These are phyloP conservation scores for Amylocarpus encephaloides DNA, from an alignment of 2,329 filamentous ascomycete species.

Conservation along the genomic window DNA sequence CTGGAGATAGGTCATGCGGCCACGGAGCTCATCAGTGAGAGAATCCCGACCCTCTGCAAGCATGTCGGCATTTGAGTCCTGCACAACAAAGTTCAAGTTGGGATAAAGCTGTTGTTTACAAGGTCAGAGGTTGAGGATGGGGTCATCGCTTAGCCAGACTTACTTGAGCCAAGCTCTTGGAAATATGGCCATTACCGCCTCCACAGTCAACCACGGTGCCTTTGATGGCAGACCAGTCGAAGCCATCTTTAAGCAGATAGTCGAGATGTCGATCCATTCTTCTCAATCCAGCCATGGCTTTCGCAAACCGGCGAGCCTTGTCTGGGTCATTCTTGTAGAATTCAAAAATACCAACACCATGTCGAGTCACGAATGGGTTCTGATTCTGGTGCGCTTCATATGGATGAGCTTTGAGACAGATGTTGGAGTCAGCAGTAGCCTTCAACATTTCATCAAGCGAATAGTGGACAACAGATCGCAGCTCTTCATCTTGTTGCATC, in stretches of 20 bases:
- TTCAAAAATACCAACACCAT: conserved; percentile 24
- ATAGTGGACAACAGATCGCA: conserved; percentile 15
- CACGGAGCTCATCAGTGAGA: background rate
- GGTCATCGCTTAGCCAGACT: background rate
- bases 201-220: conserved; percentile 30
- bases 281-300: conserved; percentile 28
- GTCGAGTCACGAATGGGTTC: background rate
- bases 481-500: conserved; percentile 14
- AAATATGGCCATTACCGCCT: conserved; percentile 26
- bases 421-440: conserved; percentile 23
- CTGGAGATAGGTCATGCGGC: conserved; percentile 1
- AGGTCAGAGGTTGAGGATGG: background rate
- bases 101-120: conserved; percentile 2
- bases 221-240: conserved; percentile 24
- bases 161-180: conserved; percentile 24
- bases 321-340: conserved; percentile 27
- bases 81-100: conserved; percentile 5
- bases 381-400: background rate
- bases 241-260: conserved; percentile 23
- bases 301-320: conserved; percentile 27
- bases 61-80: conserved; percentile 6
- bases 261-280: conserved; percentile 26
- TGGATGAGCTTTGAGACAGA: conserved; percentile 12
- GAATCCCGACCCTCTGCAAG: conserved; percentile 8
- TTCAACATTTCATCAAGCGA: conserved; percentile 29